A percentile compares a stretch with the other conserved stretches of the same genome.
phyloP scores from a whole-genome alignment of 495 filamentous ascomycete species.

The Neurospora sp. region DNA sequence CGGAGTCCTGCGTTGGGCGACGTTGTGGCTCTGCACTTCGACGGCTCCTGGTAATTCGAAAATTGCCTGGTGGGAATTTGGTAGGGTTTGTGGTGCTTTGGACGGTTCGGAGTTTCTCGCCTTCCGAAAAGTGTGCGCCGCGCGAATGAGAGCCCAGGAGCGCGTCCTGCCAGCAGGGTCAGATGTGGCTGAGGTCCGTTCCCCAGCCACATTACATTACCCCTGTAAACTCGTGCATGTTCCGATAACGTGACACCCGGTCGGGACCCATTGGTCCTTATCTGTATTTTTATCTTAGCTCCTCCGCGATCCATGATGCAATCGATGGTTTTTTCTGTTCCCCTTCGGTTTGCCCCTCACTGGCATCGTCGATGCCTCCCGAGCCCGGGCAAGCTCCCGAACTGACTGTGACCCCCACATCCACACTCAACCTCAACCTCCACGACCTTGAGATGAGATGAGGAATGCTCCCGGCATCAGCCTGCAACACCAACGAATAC shows the following conservation, averaged over 20 bases:
- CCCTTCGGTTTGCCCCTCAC: not conserved
- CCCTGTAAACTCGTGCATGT: not conserved
- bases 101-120: slow-evolving; percentile 19
- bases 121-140: not conserved
- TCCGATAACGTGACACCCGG: not conserved
- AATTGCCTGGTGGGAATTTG: slow-evolving; percentile 24
- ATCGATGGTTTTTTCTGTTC: not conserved
- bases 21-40: slow-evolving; percentile 27
- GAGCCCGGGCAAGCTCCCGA: not conserved
- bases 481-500: not conserved
- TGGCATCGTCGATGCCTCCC: not conserved
- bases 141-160: not conserved
- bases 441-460: not conserved
- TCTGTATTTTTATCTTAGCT: not conserved
- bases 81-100: slow-evolving; percentile 19
- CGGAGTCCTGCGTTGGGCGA: slow-evolving; percentile 27
- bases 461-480: not conserved
- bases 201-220: not conserved
- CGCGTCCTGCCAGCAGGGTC: not conserved
- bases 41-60: slow-evolving; percentile 23
- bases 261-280: not conserved
- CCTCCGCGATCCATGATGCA: not conserved
- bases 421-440: not conserved
- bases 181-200: not conserved
- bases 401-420: not conserved